Evolutionary conservation across 768 basidiomycete genomes (phyloP).

Genomic region (Gloeostereum incarnatum): DNA sequence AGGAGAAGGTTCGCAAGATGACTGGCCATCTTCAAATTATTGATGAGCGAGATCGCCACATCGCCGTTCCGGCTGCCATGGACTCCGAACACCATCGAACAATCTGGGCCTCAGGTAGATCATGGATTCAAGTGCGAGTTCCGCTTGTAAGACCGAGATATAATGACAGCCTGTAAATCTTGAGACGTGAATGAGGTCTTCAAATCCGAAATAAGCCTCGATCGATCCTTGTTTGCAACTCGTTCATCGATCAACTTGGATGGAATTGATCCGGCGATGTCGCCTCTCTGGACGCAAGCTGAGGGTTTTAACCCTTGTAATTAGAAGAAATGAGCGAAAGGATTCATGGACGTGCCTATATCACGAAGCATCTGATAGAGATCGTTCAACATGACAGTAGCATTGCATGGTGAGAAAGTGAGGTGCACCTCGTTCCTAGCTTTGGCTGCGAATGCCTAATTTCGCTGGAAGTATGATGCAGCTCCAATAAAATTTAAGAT

Average conservation of each 20-base stretch:
- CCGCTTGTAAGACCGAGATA: conserved; percentile 65
- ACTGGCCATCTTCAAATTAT: conserved; percentile 61
- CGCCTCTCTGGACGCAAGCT: conserved; percentile 65
- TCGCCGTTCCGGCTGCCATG: conserved; percentile 49
- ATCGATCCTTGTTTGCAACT: neutral
- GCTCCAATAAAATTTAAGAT: conserved; percentile 52
- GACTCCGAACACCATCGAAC: conserved; percentile 70
- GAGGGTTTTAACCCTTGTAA: conserved; percentile 77
- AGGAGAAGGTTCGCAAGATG: conserved; percentile 65
- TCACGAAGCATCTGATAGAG: conserved; percentile 53
- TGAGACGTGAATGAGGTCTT: conserved; percentile 53
- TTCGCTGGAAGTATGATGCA: conserved; percentile 55
- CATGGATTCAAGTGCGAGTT: conserved; percentile 49
- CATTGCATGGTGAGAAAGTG: no score
- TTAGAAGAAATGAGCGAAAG: conserved; percentile 64
- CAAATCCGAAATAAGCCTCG: conserved; percentile 6
- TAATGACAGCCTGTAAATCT: conserved; percentile 75
- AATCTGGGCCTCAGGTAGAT: conserved; percentile 41
- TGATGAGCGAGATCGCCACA: conserved; percentile 42
- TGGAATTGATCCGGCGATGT: conserved; percentile 58
- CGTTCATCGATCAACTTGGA: conserved; percentile 44
- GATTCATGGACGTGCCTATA: conserved; percentile 55
- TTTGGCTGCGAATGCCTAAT: conserved; percentile 55
- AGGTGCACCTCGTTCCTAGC: conserved; percentile 40
- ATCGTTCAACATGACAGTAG: no score